Base-by-base conservation (phyloP, 257 asterid species). In the Solanum ossicruentum region DNA sequence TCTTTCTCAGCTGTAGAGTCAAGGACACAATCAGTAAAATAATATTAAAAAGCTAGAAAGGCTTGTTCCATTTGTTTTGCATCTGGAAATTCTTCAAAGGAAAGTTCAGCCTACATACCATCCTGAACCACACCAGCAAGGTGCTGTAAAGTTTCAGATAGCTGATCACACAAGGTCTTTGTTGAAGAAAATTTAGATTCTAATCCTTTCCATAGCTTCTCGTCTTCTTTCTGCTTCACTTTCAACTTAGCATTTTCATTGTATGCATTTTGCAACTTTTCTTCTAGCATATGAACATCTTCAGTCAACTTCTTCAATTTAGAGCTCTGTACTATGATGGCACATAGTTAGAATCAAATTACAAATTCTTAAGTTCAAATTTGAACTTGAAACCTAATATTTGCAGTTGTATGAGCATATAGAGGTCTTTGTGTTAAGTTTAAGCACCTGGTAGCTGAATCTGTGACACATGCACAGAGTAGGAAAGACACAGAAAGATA, bases 191-290 rank as follows among this genome's bases (percentile, higher is more conserved):
- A 92, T 88, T 97, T 97, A 21, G 97, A 95, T 81, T 95, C 98
- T 78, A 97, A 92, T 81, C 98, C 99, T 85, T 80, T 91, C 98
- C 99, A 95, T n/a, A 94, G 96, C 90, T 94, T 95, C 89, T 92
- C 96, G 84, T 97, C 99, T 88, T 97, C 99, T 89, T 94, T 95
- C 88, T 92, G 98, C 92, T 90, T 95, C 85, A 91, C 98, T 86
- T 92, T 94, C 72, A 93, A 91, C 90, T 91, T 94, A 3, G 96
- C 92, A 88, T 97, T 97, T 88, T 97, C 99, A 79, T 95, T 97
- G 85, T 92, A 90, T 8, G 96, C 97, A 88, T 79, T 91, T 91
- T 92, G 98, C 89, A 97, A 88, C 88, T 97, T 95, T 86, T 94
- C 99, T 91, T 97, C 99, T 79, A 97, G 89, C 21, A 88, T 77